These are phyloP conservation scores for Agrostemma githago DNA, from an alignment of 148 eudicot species.

Conservation along the genomic window DNA sequence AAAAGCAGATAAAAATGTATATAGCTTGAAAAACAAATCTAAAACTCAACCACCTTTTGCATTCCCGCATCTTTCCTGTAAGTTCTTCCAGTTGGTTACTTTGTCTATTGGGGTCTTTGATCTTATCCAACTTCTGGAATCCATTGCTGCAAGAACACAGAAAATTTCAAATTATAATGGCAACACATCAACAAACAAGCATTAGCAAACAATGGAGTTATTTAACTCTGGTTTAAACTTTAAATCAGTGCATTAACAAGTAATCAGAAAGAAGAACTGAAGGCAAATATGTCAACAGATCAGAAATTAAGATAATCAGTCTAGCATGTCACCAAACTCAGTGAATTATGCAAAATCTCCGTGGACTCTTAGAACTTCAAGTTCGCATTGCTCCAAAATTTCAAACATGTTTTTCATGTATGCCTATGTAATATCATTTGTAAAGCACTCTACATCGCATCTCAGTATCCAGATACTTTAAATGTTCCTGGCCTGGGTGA, in stretches of 20 bases:
- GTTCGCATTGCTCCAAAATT: not conserved
- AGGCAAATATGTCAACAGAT: not conserved
- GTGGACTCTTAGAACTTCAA: not conserved
- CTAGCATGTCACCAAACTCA: not conserved
- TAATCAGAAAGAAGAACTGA: not conserved
- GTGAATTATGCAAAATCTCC: not conserved
- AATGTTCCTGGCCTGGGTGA: not conserved
- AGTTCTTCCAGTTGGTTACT: constrained; percentile 98
- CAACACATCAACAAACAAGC: not conserved
- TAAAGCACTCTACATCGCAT: not conserved
- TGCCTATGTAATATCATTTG: not conserved
- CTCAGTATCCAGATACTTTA: not conserved
- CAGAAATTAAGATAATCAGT: not conserved
- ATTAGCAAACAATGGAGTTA: not conserved
- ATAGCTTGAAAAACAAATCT: not conserved
- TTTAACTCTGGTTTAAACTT: not conserved
- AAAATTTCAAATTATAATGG: not conserved
- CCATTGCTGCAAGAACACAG: constrained; percentile 63
- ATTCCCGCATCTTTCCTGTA: constrained; percentile 94
- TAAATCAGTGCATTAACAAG: not conserved
- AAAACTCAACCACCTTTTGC: constrained; percentile 60
- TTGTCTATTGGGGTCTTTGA: constrained; percentile 85
- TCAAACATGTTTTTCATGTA: not conserved
- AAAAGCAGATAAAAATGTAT: not conserved
- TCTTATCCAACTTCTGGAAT: constrained; percentile 92